These are phyloP conservation scores for Schoenoplectus tabernaemontani DNA, from an alignment of 202 grass and related monocot genomes.

Conservation along the genomic window DNA sequence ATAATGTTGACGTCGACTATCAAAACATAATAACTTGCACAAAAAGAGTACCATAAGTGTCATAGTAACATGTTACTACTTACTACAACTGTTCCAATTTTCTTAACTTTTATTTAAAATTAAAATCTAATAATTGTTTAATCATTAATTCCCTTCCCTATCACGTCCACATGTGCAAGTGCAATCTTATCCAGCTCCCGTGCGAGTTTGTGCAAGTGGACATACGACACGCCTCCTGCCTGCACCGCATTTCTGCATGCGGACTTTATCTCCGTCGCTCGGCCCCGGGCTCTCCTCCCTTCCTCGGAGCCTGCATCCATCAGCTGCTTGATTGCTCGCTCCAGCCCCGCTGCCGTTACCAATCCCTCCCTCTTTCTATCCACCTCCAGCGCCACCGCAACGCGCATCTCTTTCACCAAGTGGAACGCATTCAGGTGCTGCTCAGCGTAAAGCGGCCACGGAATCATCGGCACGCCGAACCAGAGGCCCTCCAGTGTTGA, in stretches of 20 bases:
- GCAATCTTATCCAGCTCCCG: no score
- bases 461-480: conserved; percentile 44
- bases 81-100: no score
- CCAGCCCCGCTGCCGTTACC: conserved; percentile 37
- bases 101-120: no score
- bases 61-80: no score
- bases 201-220: conserved; percentile 2
- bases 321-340: conserved; percentile 22
- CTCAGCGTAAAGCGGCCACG: conserved; percentile 54
- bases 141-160: no score
- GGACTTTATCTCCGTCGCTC: conserved; percentile 30
- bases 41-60: no score
- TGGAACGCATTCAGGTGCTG: conserved; percentile 63
- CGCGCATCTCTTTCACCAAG: conserved; percentile 34
- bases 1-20: no score
- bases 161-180: no score
- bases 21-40: no score
- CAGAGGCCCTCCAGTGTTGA: conserved; percentile 43
- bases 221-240: conserved; percentile 35
- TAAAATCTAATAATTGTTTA: no score
- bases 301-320: conserved; percentile 36
- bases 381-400: conserved; percentile 29
- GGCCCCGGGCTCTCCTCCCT: conserved; percentile 36
- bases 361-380: conserved; percentile 40
- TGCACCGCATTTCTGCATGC: conserved; percentile 38